Conservation (phyloP, 768 basidiomycete genomes). For the Collybia nuda region DNA sequence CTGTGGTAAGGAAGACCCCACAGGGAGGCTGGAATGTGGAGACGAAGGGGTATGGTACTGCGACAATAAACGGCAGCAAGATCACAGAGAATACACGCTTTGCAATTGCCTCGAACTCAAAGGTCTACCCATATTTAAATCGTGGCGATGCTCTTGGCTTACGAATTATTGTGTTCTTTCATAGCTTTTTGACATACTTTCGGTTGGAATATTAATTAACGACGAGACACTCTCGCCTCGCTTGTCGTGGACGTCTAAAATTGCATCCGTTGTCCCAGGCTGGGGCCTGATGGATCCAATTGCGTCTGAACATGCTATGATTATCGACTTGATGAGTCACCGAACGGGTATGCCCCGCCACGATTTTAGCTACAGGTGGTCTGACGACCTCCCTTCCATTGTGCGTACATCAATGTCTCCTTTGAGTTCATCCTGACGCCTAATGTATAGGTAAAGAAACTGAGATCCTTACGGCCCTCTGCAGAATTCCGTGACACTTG, state of each 20-base stretch:
- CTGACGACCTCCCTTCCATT: constrained; percentile 9
- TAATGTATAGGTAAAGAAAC: constrained; percentile 13
- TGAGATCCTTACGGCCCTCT: constrained; percentile 27
- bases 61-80: constrained; percentile 18
- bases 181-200: constrained; percentile 22
- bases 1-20: constrained; percentile 22
- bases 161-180: neutral
- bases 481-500: constrained; percentile 25
- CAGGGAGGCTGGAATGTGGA: constrained; percentile 27
- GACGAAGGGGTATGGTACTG: constrained; percentile 28
- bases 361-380: constrained; percentile 10
- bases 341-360: constrained; percentile 18
- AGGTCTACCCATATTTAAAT: constrained; percentile 14
- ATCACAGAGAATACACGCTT: constrained; percentile 26
- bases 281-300: constrained; percentile 23
- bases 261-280: constrained; percentile 21
- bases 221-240: constrained; percentile 22
- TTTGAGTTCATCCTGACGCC: neutral
- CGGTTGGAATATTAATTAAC: constrained; percentile 23
- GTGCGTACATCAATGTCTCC: constrained; percentile 5
- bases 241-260: constrained; percentile 25
- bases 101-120: constrained; percentile 29
- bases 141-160: neutral
- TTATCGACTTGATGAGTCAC: constrained; percentile 21
- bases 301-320: constrained; percentile 18